Percentiles rank a stretch among this genome's conserved stretches.
These are phyloP conservation scores for Phytophthora sp. DNA, from an alignment of 352 stramenopile genomes.

Conservation along the genomic window DNA sequence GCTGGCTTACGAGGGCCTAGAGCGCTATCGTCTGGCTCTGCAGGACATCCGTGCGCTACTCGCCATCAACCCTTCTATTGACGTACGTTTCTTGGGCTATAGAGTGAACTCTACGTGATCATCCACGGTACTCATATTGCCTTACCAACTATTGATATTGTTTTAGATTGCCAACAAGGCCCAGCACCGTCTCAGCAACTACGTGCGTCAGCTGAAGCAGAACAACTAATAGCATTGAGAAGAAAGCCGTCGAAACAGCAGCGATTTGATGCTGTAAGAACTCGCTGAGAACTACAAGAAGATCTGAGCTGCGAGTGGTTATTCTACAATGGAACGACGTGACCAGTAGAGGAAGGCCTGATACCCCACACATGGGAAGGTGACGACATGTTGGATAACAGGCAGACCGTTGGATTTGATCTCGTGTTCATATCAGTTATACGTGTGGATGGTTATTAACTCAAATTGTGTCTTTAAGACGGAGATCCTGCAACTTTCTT, in stretches of 20 bases:
- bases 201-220: constrained; percentile 88
- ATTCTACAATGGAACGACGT: constrained; percentile 1
- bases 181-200: constrained; percentile 89
- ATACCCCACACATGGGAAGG: constrained; percentile 6
- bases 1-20: constrained; percentile 95
- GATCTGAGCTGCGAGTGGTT: neutral
- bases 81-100: too few species aligned
- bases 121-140: constrained; percentile 5
- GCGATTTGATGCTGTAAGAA: neutral
- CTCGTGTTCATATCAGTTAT: constrained; percentile 22
- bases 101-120: too few species aligned
- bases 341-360: constrained; percentile 30
- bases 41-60: constrained; percentile 89
- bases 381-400: constrained; percentile 39
- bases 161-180: constrained; percentile 86
- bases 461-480: constrained; percentile 13
- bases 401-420: constrained; percentile 37
- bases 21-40: constrained; percentile 92
- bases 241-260: constrained; percentile 1
- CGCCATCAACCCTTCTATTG: constrained; percentile 88
- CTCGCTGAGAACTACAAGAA: neutral
- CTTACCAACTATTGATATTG: constrained; percentile 5
- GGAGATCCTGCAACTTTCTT: constrained; percentile 18
- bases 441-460: too few species aligned
- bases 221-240: constrained; percentile 52